Evolutionary conservation across 179 eudicot species (phyloP).

Genomic region (Nepenthes alata): DNA sequence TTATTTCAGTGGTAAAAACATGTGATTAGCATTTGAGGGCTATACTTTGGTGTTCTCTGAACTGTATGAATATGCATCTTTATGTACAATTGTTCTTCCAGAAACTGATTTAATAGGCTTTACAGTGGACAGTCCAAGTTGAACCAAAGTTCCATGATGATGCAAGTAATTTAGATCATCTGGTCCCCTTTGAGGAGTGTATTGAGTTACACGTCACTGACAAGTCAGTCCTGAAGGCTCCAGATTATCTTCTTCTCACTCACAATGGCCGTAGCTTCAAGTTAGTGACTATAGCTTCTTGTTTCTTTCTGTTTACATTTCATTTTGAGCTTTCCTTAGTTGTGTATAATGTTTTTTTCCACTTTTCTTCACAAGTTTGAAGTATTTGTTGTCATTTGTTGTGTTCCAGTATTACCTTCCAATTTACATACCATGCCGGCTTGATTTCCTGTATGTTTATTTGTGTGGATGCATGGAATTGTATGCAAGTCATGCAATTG

Average conservation of each 20-base stretch:
- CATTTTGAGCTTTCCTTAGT: not conserved
- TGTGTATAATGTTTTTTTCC: not conserved
- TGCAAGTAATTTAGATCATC: conserved; percentile 79
- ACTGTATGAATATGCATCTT: too few relatives aligned
- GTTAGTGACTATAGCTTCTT: conserved; percentile 34
- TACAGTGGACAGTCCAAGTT: conserved; percentile 94
- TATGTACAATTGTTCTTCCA: not conserved
- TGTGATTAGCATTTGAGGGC: too few relatives aligned
- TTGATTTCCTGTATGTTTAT: too few relatives aligned
- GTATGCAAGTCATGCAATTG: too few relatives aligned
- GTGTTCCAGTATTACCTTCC: not conserved
- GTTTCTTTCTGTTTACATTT: conserved; percentile 2
- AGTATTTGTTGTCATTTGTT: not conserved
- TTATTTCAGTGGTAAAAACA: too few relatives aligned
- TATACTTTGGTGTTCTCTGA: too few relatives aligned
- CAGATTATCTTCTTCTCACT: conserved; percentile 84
- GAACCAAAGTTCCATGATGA: conserved; percentile 85
- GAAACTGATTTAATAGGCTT: conserved; percentile 7
- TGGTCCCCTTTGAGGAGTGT: conserved; percentile 92
- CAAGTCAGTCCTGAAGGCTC: conserved; percentile 61
- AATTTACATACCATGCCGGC: too few relatives aligned
- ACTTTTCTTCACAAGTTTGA: not conserved
- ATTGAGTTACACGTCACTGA: conserved; percentile 63
- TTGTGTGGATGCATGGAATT: too few relatives aligned
- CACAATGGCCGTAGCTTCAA: conserved; percentile 93